Percentiles rank a stretch among this genome's conserved stretches.
phyloP scores from a whole-genome alignment of 192 early-diverging fungal genomes.

The Umbelopsis sp. region DNA sequence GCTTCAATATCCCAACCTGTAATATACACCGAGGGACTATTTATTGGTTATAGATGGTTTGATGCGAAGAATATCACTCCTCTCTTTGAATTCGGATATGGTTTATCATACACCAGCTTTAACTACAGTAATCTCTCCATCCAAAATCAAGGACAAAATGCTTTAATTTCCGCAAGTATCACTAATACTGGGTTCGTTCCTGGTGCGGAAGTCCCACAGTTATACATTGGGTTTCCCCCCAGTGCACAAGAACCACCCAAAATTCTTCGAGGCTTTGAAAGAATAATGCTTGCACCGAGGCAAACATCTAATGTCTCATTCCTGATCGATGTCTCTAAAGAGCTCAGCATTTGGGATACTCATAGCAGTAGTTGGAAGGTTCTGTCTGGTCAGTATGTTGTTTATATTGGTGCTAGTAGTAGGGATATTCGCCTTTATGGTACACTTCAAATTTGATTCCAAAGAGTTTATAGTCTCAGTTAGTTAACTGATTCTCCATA shows the following conservation, averaged over 20 bases:
- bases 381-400: constrained; percentile 46
- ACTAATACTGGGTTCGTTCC: constrained; percentile 24
- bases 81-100: constrained; percentile 60
- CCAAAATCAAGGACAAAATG: not conserved
- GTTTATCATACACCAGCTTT: constrained; percentile 69
- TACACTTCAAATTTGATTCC: constrained; percentile 9
- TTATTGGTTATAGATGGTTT: constrained; percentile 57
- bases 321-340: constrained; percentile 36
- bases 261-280: constrained; percentile 38
- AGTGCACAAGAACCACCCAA: constrained; percentile 41
- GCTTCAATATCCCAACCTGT: not conserved
- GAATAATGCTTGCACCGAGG: constrained; percentile 20
- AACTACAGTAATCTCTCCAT: constrained; percentile 43
- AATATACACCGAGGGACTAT: constrained; percentile 53
- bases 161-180: constrained; percentile 35
- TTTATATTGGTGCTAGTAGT: constrained; percentile 56
- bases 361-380: constrained; percentile 40
- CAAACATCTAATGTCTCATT: constrained; percentile 37
- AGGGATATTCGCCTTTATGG: constrained; percentile 45
- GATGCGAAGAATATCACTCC: constrained; percentile 53
- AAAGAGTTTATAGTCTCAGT: no score
- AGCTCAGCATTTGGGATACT: constrained; percentile 53
- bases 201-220: constrained; percentile 40
- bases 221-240: constrained; percentile 39
- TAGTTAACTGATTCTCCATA: no score